Evolutionary conservation across 2,329 filamentous ascomycete genomes (phyloP), one percentile per base, ranked within the genome.

Genomic region (Fusarium scirpi): DNA sequence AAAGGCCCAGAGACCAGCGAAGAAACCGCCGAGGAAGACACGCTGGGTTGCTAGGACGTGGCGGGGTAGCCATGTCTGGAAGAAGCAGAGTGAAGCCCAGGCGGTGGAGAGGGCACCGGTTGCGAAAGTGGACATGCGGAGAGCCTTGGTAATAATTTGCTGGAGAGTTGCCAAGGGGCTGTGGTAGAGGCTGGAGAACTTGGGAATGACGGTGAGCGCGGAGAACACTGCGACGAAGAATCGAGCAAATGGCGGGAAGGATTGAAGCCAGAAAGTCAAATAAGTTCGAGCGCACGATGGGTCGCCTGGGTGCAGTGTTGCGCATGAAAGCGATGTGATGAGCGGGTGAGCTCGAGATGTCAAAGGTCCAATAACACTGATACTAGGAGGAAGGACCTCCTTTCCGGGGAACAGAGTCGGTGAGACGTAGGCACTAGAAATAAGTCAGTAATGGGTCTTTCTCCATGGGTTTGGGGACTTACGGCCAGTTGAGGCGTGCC

Each of bases 51-150:
- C 88, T 1, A 98, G 85, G 11, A 94, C 84, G 8, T 86, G 86
- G 5, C 91, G 87, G 0, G 95, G 94, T 3, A 98, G 85, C 76
- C 91, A 86, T 47, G 87, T 84, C 80, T 97, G 93, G 84, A 98
- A 94, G 76, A 98, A 86, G 82, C 95, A 99, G 73, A 98, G 90
- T 61, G 90, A 91, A 2, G 90, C 94, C 96, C 96, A 99, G 32
- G 90, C 89, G 0, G 93, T 93, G 16, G 93, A 94, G 62, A 97
- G 90, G n/a, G 92, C 87, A 18, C 93, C 92, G 0, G 94, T 94
- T 30, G 74, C 78, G 75, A 97, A 94, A 7, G 93, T 85, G 0
- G 91, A 90, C 78, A 93, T 90, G 66, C 91, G 88, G 30, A 98
- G 85, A 22, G 95, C 90, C 32, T 86, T 85, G 34, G 89, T 86